phyloP scores from a whole-genome alignment of 371 early-diverging fungal genomes.

The Blakeslea trispora region DNA sequence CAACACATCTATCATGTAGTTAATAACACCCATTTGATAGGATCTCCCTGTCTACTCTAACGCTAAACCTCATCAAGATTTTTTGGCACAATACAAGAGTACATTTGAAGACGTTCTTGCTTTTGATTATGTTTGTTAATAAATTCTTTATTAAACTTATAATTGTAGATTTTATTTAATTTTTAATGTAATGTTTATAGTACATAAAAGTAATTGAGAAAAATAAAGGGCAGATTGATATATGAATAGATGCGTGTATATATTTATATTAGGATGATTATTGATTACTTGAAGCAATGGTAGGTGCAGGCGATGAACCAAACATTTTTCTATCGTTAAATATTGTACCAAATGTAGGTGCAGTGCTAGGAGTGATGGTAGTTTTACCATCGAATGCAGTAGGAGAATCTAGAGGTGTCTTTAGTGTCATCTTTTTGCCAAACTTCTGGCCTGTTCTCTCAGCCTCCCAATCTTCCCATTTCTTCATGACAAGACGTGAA shows the following conservation, averaged over 20 bases:
- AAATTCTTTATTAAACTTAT: conserved; percentile 3
- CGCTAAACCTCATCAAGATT: conserved; percentile 37
- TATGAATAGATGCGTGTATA: background rate
- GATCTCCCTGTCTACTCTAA: conserved; percentile 36
- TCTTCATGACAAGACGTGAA: conserved; percentile 60
- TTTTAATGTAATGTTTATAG: too few relatives aligned
- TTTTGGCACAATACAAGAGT: conserved; percentile 34
- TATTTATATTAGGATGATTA: background rate
- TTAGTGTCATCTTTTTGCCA: conserved; percentile 30
- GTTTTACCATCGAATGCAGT: conserved; percentile 30
- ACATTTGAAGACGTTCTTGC: conserved; percentile 44
- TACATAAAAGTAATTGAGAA: conserved; percentile 8
- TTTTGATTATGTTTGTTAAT: conserved; percentile 43
- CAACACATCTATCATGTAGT: background rate
- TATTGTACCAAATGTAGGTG: conserved; percentile 40
- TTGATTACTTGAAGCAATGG: conserved; percentile 1
- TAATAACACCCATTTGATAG: conserved; percentile 8
- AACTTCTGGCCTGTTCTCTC: conserved; percentile 59
- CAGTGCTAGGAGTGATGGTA: conserved; percentile 31
- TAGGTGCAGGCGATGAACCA: conserved; percentile 34
- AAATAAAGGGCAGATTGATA: conserved; percentile 1
- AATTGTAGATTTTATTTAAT: background rate
- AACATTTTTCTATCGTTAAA: conserved; percentile 56
- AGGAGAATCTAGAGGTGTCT: conserved; percentile 32
- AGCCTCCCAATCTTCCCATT: conserved; percentile 76